Conservation (phyloP, 2,329 filamentous ascomycete genomes). For the Mycocentrospora acerina region DNA sequence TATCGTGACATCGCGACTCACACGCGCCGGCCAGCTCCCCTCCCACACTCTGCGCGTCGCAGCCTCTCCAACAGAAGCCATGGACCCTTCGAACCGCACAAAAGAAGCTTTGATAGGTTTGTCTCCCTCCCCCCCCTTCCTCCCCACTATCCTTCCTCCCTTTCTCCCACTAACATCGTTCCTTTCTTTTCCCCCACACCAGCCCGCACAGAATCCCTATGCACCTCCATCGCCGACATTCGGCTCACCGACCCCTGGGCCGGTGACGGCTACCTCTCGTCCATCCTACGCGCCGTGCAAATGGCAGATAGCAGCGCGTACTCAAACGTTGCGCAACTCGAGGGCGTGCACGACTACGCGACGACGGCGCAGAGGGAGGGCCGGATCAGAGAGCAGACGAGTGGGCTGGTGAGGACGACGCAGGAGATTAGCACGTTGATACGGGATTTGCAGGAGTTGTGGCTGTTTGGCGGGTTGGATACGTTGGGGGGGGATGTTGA, state of each 20-base stretch:
- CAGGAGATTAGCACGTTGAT: conserved; percentile 64
- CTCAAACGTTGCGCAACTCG: conserved; percentile 8
- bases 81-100: conserved; percentile 47
- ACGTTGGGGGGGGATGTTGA: conserved; percentile 47
- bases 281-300: conserved; percentile 56
- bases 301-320: conserved; percentile 45
- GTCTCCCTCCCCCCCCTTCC: background rate
- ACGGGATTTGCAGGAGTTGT: conserved; percentile 65
- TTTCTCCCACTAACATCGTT: background rate
- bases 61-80: conserved; percentile 13
- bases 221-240: conserved; percentile 49
- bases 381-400: conserved; percentile 60
- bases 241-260: conserved; percentile 34
- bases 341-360: conserved; percentile 51
- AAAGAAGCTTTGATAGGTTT: conserved; percentile 44
- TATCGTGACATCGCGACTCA: background rate
- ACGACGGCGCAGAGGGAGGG: conserved; percentile 59
- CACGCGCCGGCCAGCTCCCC: conserved; percentile 2
- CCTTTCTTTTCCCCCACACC: conserved; percentile 4
- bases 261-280: conserved; percentile 49
- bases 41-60: background rate
- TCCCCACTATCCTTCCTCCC: background rate
- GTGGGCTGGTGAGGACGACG: conserved; percentile 60
- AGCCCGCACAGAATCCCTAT: conserved; percentile 45
- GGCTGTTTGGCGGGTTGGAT: conserved; percentile 66